phyloP scores from a whole-genome alignment of 257 asterid genomes.

The Capsicum pubescens region DNA sequence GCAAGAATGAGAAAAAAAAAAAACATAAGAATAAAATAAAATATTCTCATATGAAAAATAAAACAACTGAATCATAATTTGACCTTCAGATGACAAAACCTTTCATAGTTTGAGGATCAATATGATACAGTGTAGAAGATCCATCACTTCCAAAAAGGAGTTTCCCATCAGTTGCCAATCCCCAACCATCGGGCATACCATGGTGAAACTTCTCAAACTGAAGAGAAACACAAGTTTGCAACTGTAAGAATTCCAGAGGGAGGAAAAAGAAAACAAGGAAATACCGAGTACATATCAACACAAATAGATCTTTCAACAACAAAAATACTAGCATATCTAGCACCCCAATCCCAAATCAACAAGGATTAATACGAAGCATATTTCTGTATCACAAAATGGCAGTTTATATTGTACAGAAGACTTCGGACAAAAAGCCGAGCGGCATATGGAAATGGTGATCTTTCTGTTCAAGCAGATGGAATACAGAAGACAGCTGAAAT shows the following conservation, averaged over 20 bases:
- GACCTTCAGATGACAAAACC: conserved; percentile 52
- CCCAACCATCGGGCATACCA: conserved; percentile 97
- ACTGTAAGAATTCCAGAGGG: neutral
- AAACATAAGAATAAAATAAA: neutral
- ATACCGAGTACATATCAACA: neutral
- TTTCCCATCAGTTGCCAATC: conserved; percentile 87
- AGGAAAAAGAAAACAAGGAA: neutral
- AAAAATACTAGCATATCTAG: neutral
- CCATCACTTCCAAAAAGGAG: conserved; percentile 90
- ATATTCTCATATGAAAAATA: neutral
- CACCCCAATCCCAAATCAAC: neutral
- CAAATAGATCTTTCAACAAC: conserved; percentile 2
- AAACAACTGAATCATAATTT: conserved; percentile 15
- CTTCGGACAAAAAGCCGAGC: neutral
- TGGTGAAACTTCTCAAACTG: conserved; percentile 68
- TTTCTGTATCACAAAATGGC: neutral
- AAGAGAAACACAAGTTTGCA: conserved; percentile 28
- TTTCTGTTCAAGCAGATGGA: neutral
- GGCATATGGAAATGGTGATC: neutral
- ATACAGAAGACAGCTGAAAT: conserved; percentile 12
- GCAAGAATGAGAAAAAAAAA: conserved; percentile 34
- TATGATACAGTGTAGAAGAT: conserved; percentile 76
- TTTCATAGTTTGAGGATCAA: conserved; percentile 72
- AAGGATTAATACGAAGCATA: conserved; percentile 17
- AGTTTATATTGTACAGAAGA: neutral